Evolutionary conservation across 2,329 filamentous ascomycete genomes (phyloP), one percentile per base, ranked within the genome.

Genomic region (Diaporthe citrichinensis): DNA sequence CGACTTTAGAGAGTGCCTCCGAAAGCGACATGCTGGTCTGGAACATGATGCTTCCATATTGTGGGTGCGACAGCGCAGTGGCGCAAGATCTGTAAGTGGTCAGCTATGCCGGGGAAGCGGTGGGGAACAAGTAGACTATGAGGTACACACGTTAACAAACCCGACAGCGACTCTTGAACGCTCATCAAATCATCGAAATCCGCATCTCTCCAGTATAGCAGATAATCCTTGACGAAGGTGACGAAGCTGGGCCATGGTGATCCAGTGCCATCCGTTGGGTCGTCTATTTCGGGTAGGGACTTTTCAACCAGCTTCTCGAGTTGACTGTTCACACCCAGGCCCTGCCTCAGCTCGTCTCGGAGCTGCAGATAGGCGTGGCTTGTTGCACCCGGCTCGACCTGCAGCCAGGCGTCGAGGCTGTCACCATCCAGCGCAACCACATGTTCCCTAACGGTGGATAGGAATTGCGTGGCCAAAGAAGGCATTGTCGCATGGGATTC

Each of bases 11-110:
- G 34, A 98, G 90, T 10, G 95, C 92, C 79, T 94, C 92, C 44
- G 94, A 96, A 72, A 98, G 90, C 41, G 94, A 93, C 79, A 98
- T 92, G 81, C 95, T 94, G 4, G 95, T 95, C 57, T 95, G 93
- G 55, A 98, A 90, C 79, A 98, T 91, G 80, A 98, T 90, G 41
- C 93, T 90, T 44, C 96, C 96, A 82, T 95, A 92, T 17, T 92
- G 92, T 2, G 93, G 92, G 80, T 98, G 93, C 9, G 92, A 91
- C 65, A 98, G 90, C 0, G 96, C 95, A 28, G 94, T 94, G 36
- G 95, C 94, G 79, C 94, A 97, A 79, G 95, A 93, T 81, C 95
- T 96, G 73, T 28, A 46, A 65, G 17, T 49, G 68, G 71, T 57
- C 25, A 76, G 76, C 23, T 12, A 73, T 20, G 9, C 20, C 10